Evolutionary conservation across 1,139 yeast species (phyloP), one percentile per base, ranked within the genome.

Genomic region (Yamadazyma spencermartinsiae): DNA sequence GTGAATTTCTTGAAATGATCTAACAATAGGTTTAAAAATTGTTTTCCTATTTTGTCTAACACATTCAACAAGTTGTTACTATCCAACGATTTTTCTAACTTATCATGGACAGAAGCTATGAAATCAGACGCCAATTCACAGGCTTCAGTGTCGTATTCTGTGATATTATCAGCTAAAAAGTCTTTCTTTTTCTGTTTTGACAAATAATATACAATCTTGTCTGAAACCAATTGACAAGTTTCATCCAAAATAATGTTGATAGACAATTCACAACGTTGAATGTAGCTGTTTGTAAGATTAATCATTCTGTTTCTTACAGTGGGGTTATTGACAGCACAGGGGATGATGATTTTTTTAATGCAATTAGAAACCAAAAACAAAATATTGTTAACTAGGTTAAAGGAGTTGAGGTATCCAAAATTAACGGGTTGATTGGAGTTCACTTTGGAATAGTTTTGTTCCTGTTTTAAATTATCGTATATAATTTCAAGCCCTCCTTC

Each of bases 401-500:
- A 70, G 18, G 78, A 72, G 19, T 62, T 58, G 44, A 86, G 59
- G 50, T 74, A 80, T 10, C 56, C 58, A 31, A 83, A 62, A 39
- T 70, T 67, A 12, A 77, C 50, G 2, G 44, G 48, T 16, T 49
- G 53, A 9, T 38, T 48, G 3, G 64, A 50, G 40, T 41, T 57
- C 28, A 50, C 49, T 45, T 54, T 63, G n/a, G 55, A 43, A 23
- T 48, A 45, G 5, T 50, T 43, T 16, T 52, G 46, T 39, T 67
- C 72, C 39, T 56, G 68, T 47, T 55, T 62, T 34, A 67, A 53
- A 30, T 51, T 50, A 39, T 69, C 76, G 42, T 79, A 83, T 0
- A 90, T 75, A 8, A 82, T 80, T 50, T 87, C 96, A 27, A 90
- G 61, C 0, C 88, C 89, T 15, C 81, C 72, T 33, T 86, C 89